Evolutionary conservation across 352 stramenopile genomes (phyloP).

Genomic region (Globisporangium mamillatum): DNA sequence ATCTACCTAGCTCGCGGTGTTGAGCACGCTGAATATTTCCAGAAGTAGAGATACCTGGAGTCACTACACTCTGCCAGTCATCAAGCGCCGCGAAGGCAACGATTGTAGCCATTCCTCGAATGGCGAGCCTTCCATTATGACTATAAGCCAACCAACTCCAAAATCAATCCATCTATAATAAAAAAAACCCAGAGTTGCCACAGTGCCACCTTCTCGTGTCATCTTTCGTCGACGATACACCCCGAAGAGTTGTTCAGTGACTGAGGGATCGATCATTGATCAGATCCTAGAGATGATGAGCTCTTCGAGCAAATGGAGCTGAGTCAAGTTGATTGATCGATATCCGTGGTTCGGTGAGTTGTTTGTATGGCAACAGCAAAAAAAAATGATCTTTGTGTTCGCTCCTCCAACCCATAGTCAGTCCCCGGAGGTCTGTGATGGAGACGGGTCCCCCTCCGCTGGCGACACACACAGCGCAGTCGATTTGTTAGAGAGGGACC

Average conservation of each 20-base stretch:
- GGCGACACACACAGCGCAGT: not conserved
- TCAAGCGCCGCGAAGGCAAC: not conserved
- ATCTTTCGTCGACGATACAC: constrained; percentile 6
- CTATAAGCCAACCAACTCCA: not conserved
- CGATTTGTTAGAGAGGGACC: not conserved
- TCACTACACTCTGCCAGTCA: not conserved
- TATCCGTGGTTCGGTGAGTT: not conserved
- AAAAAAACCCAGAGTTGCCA: not conserved
- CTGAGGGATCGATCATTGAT: not conserved
- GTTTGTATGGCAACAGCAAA: not conserved
- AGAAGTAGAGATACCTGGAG: not conserved
- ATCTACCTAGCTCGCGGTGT: not conserved
- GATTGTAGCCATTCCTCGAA: not conserved
- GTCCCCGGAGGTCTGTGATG: not conserved
- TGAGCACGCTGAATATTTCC: not conserved
- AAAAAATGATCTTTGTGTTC: not conserved
- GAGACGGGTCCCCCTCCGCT: not conserved
- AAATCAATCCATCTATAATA: not conserved
- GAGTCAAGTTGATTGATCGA: not conserved
- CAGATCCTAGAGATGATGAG: constrained; percentile 1
- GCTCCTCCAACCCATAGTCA: not conserved
- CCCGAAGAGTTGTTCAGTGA: not conserved
- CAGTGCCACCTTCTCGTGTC: not conserved
- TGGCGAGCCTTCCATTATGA: not conserved
- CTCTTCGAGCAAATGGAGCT: not conserved